phyloP scores from a whole-genome alignment of 495 filamentous ascomycete genomes.

The Saxophila tyrrhenica region DNA sequence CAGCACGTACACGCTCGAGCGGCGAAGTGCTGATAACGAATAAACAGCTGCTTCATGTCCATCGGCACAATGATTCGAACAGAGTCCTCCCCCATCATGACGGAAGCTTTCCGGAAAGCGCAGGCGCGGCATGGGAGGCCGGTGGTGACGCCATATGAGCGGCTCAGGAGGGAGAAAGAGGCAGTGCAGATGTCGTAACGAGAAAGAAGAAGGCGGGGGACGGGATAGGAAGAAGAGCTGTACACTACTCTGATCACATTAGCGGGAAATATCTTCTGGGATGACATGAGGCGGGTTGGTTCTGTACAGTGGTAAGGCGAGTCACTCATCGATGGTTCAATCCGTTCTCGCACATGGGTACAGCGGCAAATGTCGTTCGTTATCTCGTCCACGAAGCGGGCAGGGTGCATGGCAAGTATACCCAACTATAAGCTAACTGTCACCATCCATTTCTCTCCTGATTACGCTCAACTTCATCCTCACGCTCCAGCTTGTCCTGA shows the following conservation, averaged over 20 bases:
- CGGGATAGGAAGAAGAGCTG: background rate
- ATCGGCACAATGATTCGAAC: constrained; percentile 93
- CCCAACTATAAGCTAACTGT: no score
- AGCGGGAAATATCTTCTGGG: background rate
- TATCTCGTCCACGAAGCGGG: no score
- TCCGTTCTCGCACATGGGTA: no score
- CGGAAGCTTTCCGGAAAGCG: constrained; percentile 50
- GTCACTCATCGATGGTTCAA: no score
- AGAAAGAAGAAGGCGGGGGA: background rate
- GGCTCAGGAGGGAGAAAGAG: background rate
- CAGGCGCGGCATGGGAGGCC: constrained; percentile 39
- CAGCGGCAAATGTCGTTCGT: no score
- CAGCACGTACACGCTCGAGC: background rate
- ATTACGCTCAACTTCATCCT: no score
- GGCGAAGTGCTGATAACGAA: background rate
- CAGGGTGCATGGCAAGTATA: no score
- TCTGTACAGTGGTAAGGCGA: no score
- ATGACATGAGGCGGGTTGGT: background rate
- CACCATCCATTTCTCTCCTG: no score
- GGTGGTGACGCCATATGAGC: constrained; percentile 45
- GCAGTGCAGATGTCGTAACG: background rate
- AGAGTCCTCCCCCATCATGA: constrained; percentile 54
- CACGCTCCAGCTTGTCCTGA: no score
- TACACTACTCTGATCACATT: background rate
- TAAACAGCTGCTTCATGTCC: constrained; percentile 87